Conservation (phyloP, 306 rosid genomes). For the Inga laurina region DNA sequence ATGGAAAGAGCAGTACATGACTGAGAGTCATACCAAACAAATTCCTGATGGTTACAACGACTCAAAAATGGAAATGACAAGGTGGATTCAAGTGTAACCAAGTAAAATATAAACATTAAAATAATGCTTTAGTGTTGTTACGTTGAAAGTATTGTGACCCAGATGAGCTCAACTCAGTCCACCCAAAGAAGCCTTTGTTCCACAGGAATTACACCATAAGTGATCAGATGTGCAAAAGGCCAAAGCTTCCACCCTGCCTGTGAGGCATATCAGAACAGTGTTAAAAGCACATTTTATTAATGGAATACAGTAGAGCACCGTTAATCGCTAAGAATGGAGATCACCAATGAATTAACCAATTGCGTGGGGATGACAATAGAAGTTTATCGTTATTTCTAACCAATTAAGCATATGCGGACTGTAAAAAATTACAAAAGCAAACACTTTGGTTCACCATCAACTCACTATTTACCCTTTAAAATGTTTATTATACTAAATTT, state of each 20-base stretch:
- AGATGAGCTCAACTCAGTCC: constrained; percentile 91
- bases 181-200: constrained; percentile 99
- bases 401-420: background rate
- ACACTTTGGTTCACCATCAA: background rate
- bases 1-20: constrained; percentile 1
- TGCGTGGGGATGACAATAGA: background rate
- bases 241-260: constrained; percentile 99
- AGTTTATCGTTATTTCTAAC: constrained; percentile 15
- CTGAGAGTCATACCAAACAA: constrained; percentile 16
- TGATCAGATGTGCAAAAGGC: constrained; percentile 98
- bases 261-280: constrained; percentile 29
- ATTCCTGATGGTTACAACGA: background rate
- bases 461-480: background rate
- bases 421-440: background rate
- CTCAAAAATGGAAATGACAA: constrained; percentile 10
- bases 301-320: constrained; percentile 8
- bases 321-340: background rate
- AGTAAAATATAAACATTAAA: background rate
- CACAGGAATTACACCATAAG: constrained; percentile 88
- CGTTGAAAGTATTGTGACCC: constrained; percentile 99
- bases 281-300: background rate
- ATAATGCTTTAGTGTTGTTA: constrained; percentile 13
- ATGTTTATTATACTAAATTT: background rate
- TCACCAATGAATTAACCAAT: constrained; percentile 9
- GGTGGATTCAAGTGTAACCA: constrained; percentile 9